Conservation (phyloP, 2,329 filamentous ascomycete species). For the Aspergillus candidus region DNA sequence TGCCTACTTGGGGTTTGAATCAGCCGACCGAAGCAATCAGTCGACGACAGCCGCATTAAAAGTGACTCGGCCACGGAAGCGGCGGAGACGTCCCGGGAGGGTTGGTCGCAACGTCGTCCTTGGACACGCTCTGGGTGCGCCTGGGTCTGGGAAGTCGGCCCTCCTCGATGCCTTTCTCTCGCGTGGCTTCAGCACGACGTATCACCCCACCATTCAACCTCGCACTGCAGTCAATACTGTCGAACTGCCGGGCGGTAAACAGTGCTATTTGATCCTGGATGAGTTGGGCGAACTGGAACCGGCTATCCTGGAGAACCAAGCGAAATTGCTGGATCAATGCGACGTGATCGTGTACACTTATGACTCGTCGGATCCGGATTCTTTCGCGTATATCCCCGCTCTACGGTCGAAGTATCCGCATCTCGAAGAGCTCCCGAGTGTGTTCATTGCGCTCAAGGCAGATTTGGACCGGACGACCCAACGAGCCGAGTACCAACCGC, state of each 20-base stretch:
- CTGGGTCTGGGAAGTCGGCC: slow-evolving; percentile 83
- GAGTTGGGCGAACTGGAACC: slow-evolving; percentile 94
- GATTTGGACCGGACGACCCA: slow-evolving; percentile 97
- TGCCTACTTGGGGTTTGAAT: slow-evolving; percentile 91
- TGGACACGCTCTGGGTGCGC: slow-evolving; percentile 83
- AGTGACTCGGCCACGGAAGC: slow-evolving; percentile 84
- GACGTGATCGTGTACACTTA: slow-evolving; percentile 94
- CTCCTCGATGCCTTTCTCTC: slow-evolving; percentile 88
- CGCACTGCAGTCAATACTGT: slow-evolving; percentile 93
- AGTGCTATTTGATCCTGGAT: slow-evolving; percentile 92
- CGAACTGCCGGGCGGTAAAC: slow-evolving; percentile 89
- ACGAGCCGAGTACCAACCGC: slow-evolving; percentile 80
- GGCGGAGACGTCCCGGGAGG: slow-evolving; percentile 70
- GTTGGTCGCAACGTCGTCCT: slow-evolving; percentile 93
- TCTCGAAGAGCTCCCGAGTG: slow-evolving; percentile 79
- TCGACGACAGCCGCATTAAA: slow-evolving; percentile 80
- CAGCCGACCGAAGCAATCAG: slow-evolving; percentile 62
- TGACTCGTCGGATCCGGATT: slow-evolving; percentile 94
- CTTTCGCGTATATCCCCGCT: slow-evolving; percentile 83
- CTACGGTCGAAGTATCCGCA: slow-evolving; percentile 73
- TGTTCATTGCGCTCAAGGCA: slow-evolving; percentile 91
- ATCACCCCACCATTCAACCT: slow-evolving; percentile 91
- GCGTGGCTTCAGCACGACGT: slow-evolving; percentile 73
- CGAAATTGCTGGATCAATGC: slow-evolving; percentile 77
- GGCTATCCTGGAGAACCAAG: slow-evolving; percentile 85